Evolutionary conservation across 108 stramenopile species (phyloP), one percentile per base, ranked within the genome.

Genomic region (Mediolabrus comicus): DNA sequence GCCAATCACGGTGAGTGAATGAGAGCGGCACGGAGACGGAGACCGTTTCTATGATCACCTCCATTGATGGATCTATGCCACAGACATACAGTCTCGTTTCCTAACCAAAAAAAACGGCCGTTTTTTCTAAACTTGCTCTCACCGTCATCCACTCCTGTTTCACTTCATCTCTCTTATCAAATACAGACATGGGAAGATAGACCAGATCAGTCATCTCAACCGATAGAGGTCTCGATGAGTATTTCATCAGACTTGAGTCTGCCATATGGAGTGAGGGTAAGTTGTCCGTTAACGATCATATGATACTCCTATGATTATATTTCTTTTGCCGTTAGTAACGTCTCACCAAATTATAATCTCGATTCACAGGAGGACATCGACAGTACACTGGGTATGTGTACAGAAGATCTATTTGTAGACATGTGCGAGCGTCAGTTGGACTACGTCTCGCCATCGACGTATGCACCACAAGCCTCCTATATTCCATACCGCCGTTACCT

Each of bases 401-500:
- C 88, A 0, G 73, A 79, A 49, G 94, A 95, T 65, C 84, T 95
- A 2, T 95, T 88, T 71, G 55, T 61, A 6, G 88, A 91, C 74
- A 92, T 95, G 91, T 60, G 59, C 41, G 83, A 88, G 60, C 80
- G 87, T 49, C 90, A 95, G 72, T 57, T 62, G 3, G 91, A 95
- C 22, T 95, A 77, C 74, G 94, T 95, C 14, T 87, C 89, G 19
- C 90, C 88, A 3, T 31, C 58, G 25, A 58, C 78, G 5, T 92
- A 91, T 74, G 51, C 74, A 33, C 91, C 90, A 4, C 71, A 65
- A 25, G 88, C 94, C n/a, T 65, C 83, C 3, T 95, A 90, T 60
- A 81, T 95, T n/a, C 90, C 91, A 10, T 95, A 87, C 65, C 81
- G 94, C 10, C 85, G 94, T 32, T 95, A 92, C 70, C 82, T 95